Evolutionary conservation across 169 alveolate genomes (phyloP), one percentile per base, ranked within the genome.

Genomic region (Cryptosporidium ryanae): DNA sequence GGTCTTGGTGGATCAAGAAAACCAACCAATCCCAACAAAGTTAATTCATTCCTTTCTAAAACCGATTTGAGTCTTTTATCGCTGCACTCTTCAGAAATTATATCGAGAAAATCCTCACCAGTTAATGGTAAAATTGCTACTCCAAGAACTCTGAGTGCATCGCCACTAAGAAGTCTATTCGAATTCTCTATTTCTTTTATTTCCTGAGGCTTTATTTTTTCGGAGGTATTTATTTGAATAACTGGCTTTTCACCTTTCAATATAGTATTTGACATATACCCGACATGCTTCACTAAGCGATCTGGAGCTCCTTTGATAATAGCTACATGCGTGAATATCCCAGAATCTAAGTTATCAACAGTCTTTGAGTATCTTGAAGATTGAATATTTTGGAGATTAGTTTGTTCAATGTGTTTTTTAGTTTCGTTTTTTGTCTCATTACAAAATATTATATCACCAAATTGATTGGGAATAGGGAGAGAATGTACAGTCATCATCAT

Each of bases 1-100:
- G 93, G 94, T 66, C 99, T 95, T 4, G 98, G 98, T 29, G 99
- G 99, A 92, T 98, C 99, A 81, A 96, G 93, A 82, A 95, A 93
- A 50, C 98, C 97, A 25, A 94, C 70, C 90, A 94, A 64, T 21
- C 98, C 98, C 23, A 95, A 50, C 13, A 94, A 84, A 31, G 89
- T 65, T 82, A 93, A 84, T 48, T 81, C 43, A 66, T 64, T 54
- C 66, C 89, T 65, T 17, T 82, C 61, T 25, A 82, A 76, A 70
- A 91, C 91, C 65, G 63, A 57, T n/a, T 91, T 70, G n/a, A 94
- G 91, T 61, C 98, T 66, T 38, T 90, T 91, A 65, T 94, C 97
- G 23, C 96, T 93, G 54, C 93, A 96, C 7, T 92, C 96, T 25
- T 84, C 82, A 12, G 61, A 82, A 64, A 64, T 57, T 50, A 95